These are phyloP conservation scores for Cryptosporidium andersoni DNA, from an alignment of 169 alveolate genomes.

Conservation along the genomic window DNA sequence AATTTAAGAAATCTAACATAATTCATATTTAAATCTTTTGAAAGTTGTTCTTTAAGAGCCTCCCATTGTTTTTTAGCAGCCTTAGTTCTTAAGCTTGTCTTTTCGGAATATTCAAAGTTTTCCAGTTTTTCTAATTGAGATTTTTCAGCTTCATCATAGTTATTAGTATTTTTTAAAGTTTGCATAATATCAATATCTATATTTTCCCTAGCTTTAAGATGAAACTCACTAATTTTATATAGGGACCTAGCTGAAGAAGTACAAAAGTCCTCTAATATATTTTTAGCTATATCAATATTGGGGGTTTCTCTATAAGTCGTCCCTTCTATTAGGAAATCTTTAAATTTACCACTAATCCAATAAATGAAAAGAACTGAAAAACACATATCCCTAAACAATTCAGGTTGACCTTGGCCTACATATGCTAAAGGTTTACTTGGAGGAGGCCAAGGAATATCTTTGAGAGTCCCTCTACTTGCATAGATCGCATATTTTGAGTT, in stretches of 20 bases:
- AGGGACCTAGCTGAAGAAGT: constrained; percentile 20
- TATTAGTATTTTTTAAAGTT: neutral
- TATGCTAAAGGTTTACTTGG: constrained; percentile 18
- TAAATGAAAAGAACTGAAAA: constrained; percentile 37
- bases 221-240: constrained; percentile 11
- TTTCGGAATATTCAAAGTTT: constrained; percentile 5
- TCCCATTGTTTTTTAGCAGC: constrained; percentile 52
- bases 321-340: constrained; percentile 43
- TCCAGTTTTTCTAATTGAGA: neutral
- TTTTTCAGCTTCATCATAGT: neutral
- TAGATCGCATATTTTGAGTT: constrained; percentile 17
- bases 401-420: constrained; percentile 48
- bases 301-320: constrained; percentile 16
- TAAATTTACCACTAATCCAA: constrained; percentile 28
- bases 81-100: neutral
- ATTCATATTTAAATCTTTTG: constrained; percentile 50
- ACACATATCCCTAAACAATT: constrained; percentile 41
- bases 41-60: constrained; percentile 29
- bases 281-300: constrained; percentile 55
- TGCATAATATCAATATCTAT: neutral
- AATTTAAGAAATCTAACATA: constrained; percentile 33
- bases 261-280: constrained; percentile 47
- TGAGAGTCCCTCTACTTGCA: constrained; percentile 20
- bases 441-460: constrained; percentile 67
- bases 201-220: neutral